Conservation (phyloP, 1,284 basidiomycete species). For the Thelephora terrestris region DNA sequence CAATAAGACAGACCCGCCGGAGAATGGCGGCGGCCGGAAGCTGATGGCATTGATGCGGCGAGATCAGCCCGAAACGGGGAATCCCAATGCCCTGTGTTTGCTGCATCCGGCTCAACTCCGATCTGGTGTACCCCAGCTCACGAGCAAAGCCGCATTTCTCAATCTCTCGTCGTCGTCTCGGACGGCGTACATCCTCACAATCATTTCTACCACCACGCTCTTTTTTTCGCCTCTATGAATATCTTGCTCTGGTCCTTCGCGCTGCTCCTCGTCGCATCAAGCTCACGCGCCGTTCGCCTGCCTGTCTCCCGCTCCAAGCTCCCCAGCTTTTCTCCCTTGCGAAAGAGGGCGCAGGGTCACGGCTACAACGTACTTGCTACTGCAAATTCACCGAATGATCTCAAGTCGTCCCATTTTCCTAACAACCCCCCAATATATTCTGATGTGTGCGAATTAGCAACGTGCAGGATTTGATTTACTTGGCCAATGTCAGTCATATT, state of each 20-base stretch:
- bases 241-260: too few species aligned
- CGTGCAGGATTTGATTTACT: constrained; percentile 64
- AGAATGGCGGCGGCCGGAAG: neutral
- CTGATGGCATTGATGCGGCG: neutral
- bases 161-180: constrained; percentile 1
- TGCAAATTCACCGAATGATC: constrained; percentile 8
- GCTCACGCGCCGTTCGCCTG: constrained; percentile 4
- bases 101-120: too few species aligned
- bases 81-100: too few species aligned
- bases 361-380: constrained; percentile 16
- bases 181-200: constrained; percentile 1
- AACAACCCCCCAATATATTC: neutral
- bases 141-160: constrained; percentile 7
- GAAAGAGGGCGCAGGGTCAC: neutral
- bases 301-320: neutral
- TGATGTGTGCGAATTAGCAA: constrained; percentile 40
- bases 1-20: too few species aligned
- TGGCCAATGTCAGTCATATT: constrained; percentile 48
- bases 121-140: neutral
- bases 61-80: too few species aligned
- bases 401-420: too few species aligned
- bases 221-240: neutral
- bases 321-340: neutral
- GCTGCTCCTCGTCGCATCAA: too few species aligned
- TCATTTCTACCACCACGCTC: constrained; percentile 1